phyloP scores from a whole-genome alignment of 305 asterid species.

The Solanum aculeatissimum region DNA sequence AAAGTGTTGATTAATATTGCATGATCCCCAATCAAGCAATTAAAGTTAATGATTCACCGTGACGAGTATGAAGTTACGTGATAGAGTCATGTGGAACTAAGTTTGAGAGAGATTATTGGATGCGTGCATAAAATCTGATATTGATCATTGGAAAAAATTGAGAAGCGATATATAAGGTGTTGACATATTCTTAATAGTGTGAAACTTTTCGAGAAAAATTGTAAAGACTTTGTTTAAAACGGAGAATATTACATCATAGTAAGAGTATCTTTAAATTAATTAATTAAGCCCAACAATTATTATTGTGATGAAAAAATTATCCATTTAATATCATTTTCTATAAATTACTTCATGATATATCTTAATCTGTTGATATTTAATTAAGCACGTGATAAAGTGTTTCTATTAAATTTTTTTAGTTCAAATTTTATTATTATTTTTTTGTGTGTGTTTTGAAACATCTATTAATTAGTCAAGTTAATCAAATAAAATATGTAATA shows the following conservation, averaged over 20 bases:
- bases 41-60: not conserved
- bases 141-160: not conserved
- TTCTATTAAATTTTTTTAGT: no score
- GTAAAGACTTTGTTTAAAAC: not conserved
- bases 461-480: no score
- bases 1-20: not conserved
- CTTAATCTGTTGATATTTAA: not conserved
- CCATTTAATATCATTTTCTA: not conserved
- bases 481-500: not conserved
- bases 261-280: not conserved
- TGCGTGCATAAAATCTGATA: not conserved
- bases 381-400: not conserved
- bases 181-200: not conserved
- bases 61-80: not conserved
- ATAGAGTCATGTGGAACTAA: not conserved
- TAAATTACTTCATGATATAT: not conserved
- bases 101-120: not conserved
- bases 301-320: not conserved
- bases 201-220: not conserved
- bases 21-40: not conserved
- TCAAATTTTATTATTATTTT: no score
- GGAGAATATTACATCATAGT: not conserved
- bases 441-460: no score
- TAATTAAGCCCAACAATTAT: not conserved
- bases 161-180: not conserved